Percentiles rank a stretch among this genome's conserved stretches.
Evolutionary conservation across 164 flowering plant species (phyloP).

Genomic region (Vitis labrusca): DNA sequence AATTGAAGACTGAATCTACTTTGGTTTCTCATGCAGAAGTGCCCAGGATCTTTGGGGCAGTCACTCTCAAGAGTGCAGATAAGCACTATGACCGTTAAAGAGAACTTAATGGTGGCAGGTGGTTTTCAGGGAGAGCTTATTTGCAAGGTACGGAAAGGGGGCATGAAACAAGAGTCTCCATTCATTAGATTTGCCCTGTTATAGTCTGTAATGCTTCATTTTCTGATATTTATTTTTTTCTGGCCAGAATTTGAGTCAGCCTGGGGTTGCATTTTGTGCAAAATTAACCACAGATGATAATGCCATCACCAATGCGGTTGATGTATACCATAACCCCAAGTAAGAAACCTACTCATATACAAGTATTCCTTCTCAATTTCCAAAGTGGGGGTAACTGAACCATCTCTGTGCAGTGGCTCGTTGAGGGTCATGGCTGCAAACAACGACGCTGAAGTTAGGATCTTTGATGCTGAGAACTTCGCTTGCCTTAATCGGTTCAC

Average conservation of each 20-base stretch:
- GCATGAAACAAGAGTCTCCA: background rate
- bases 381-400: background rate
- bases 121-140: conserved; percentile 97
- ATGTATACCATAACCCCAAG: conserved; percentile 50
- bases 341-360: conserved; percentile 17
- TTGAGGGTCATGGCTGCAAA: conserved; percentile 68
- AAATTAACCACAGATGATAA: conserved; percentile 66
- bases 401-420: conserved; percentile 55
- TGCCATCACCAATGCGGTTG: conserved; percentile 90
- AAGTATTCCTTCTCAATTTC: too few relatives aligned
- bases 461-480: conserved; percentile 65
- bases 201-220: background rate
- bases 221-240: background rate
- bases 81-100: conserved; percentile 84
- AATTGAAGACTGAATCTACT: background rate
- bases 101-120: conserved; percentile 80
- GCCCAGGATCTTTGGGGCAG: conserved; percentile 50
- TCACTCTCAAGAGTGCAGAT: conserved; percentile 76
- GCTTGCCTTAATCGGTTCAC: conserved; percentile 42
- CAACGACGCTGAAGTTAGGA: conserved; percentile 75
- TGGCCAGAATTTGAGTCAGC: conserved; percentile 54
- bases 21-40: conserved; percentile 32
- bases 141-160: conserved; percentile 66
- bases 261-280: conserved; percentile 77
- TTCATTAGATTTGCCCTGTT: background rate